These are phyloP conservation scores for Crotalaria pallida DNA, from an alignment of 306 rosid genomes.

Conservation along the genomic window DNA sequence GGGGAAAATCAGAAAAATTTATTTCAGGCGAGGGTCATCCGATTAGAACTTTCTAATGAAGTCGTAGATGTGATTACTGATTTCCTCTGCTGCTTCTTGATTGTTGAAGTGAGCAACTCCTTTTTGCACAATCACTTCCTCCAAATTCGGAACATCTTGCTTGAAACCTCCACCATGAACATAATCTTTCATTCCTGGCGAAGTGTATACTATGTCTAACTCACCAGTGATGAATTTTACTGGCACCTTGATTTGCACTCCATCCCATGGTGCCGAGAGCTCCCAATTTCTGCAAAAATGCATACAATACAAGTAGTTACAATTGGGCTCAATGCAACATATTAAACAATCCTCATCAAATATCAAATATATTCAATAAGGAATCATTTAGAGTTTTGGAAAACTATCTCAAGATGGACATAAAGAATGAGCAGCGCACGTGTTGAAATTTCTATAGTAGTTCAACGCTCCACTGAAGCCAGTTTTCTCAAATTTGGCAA, in stretches of 20 bases:
- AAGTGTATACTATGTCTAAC: slow-evolving; percentile 18
- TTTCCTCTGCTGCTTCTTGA: slow-evolving; percentile 12
- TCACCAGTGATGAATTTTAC: slow-evolving; percentile 17
- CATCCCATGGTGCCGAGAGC: too few relatives aligned
- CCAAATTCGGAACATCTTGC: slow-evolving; percentile 34
- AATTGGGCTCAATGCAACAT: not conserved
- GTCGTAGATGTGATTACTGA: not conserved
- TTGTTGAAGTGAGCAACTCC: slow-evolving; percentile 24
- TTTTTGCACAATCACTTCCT: too few relatives aligned
- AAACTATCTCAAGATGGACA: not conserved
- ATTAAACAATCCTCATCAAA: not conserved
- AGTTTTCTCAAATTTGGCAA: too few relatives aligned
- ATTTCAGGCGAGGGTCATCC: not conserved
- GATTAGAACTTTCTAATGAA: slow-evolving; percentile 22
- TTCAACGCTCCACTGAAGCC: too few relatives aligned
- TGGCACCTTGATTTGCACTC: too few relatives aligned
- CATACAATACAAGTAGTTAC: too few relatives aligned
- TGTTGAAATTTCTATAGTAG: too few relatives aligned
- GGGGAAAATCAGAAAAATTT: too few relatives aligned
- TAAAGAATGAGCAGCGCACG: not conserved
- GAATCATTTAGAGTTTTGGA: not conserved
- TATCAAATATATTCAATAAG: too few relatives aligned
- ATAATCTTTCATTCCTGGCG: not conserved
- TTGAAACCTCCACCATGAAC: slow-evolving; percentile 25
- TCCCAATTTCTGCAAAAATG: too few relatives aligned